phyloP scores from a whole-genome alignment of 495 filamentous ascomycete genomes.

The Penicillium daleae region DNA sequence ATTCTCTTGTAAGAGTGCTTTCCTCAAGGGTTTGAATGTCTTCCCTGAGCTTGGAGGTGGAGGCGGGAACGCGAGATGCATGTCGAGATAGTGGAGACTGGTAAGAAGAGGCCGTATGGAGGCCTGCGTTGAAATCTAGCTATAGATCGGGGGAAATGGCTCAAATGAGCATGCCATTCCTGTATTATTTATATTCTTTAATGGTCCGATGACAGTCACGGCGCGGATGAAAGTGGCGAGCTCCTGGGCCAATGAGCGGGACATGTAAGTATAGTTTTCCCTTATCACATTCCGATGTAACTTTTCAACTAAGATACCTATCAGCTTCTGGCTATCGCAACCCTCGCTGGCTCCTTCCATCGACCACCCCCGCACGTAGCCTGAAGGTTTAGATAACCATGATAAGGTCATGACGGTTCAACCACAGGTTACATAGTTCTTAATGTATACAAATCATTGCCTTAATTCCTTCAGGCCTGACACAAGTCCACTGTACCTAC shows the following conservation, averaged over 20 bases:
- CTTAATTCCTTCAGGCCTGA: too few species aligned
- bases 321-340: background rate
- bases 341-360: background rate
- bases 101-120: background rate
- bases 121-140: background rate
- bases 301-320: background rate
- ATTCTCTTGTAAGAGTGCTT: background rate
- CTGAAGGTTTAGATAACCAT: background rate
- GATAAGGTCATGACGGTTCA: background rate
- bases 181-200: background rate
- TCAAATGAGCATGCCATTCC: background rate
- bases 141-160: background rate
- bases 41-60: background rate
- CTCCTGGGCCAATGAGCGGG: background rate
- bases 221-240: background rate
- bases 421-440: too few species aligned
- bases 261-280: background rate
- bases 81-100: background rate
- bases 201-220: background rate
- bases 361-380: background rate
- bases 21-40: background rate
- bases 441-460: too few species aligned
- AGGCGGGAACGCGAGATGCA: constrained; percentile 2
- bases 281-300: background rate
- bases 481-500: too few species aligned